These are phyloP conservation scores for Geotrichum ghanense DNA, from an alignment of 805 yeast species.

Conservation along the genomic window DNA sequence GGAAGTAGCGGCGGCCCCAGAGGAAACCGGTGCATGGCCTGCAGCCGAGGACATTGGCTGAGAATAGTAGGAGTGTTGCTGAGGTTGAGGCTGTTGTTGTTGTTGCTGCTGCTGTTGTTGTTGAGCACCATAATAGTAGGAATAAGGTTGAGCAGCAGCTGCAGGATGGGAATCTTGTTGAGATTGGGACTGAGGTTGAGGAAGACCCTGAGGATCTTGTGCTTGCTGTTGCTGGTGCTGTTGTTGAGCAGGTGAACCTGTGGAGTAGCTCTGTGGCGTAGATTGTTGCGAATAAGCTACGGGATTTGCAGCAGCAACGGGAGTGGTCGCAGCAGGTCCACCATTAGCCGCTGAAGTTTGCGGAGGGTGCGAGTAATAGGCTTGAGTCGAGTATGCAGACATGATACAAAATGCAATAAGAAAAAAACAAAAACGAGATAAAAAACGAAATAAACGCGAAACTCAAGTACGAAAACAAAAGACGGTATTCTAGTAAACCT, in stretches of 20 bases:
- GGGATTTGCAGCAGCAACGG: neutral
- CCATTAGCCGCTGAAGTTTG: neutral
- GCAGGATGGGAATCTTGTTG: neutral
- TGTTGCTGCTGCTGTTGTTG: neutral
- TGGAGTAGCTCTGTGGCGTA: neutral
- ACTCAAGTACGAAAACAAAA: no score
- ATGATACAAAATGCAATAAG: no score
- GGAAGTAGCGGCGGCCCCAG: neutral
- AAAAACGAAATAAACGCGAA: no score
- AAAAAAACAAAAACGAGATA: no score
- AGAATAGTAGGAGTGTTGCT: slow-evolving; percentile 1
- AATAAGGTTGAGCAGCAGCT: neutral
- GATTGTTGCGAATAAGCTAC: neutral
- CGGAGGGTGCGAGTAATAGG: neutral
- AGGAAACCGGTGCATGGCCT: neutral
- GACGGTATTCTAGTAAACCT: no score
- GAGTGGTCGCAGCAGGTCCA: neutral
- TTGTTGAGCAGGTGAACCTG: neutral
- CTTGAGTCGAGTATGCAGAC: slow-evolving; percentile 1
- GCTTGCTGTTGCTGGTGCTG: neutral
- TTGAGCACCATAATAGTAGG: neutral
- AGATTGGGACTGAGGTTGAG: neutral
- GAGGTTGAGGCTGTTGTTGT: no score
- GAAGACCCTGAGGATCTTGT: neutral
- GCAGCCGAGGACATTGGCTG: neutral